Conservation (phyloP, 2,329 filamentous ascomycete genomes). For the Hymenoscyphus occultus region DNA sequence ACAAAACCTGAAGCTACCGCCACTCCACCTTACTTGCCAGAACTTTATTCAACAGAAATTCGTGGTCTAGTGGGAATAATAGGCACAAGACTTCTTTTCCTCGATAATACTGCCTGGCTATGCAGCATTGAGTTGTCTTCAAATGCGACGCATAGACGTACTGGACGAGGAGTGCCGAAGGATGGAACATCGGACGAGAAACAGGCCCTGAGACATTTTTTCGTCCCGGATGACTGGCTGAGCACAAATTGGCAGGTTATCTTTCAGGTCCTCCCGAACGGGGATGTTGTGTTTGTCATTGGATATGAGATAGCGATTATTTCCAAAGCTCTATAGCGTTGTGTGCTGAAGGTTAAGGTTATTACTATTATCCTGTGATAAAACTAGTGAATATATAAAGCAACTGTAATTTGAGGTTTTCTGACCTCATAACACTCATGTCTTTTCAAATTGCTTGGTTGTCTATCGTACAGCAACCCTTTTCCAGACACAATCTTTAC, state of each 20-base stretch:
- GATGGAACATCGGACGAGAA: background rate
- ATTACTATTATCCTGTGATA: too few species aligned
- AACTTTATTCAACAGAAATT: background rate
- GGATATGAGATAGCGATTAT: conserved; percentile 2
- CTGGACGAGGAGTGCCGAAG: background rate
- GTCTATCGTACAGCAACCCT: too few species aligned
- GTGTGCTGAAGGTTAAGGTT: too few species aligned
- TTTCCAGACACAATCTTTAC: too few species aligned
- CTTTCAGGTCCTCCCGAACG: background rate
- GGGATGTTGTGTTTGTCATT: conserved; percentile 4
- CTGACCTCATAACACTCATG: too few species aligned
- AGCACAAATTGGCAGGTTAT: background rate
- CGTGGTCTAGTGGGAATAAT: background rate
- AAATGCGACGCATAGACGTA: too few species aligned
- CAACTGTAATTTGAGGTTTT: too few species aligned
- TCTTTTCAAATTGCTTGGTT: too few species aligned
- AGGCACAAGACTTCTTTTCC: background rate
- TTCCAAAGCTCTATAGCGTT: background rate
- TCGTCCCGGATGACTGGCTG: conserved; percentile 6
- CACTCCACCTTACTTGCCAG: background rate
- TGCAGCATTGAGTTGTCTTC: conserved; percentile 3
- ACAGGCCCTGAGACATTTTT: conserved; percentile 1
- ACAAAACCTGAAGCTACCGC: too few species aligned
- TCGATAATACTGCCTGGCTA: background rate
- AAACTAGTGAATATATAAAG: too few species aligned